These are phyloP conservation scores for Dioscorea cayenensis DNA, from an alignment of 116 monocot species.

Conservation along the genomic window DNA sequence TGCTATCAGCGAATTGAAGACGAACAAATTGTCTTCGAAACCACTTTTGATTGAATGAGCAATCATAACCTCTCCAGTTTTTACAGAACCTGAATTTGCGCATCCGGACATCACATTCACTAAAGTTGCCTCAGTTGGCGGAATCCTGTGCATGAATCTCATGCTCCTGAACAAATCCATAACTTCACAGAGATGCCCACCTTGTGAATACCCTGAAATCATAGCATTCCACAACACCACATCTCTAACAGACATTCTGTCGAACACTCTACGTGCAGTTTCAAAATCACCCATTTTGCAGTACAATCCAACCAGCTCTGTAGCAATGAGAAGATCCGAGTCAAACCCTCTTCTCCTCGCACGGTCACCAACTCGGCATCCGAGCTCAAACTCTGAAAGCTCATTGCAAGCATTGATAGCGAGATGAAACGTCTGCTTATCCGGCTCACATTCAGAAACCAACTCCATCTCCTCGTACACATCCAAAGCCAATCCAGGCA, in stretches of 20 bases:
- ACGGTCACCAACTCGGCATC: slow-evolving; percentile 15
- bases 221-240: slow-evolving; percentile 57
- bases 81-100: slow-evolving; percentile 10
- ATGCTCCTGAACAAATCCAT: slow-evolving; percentile 45
- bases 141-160: slow-evolving; percentile 25
- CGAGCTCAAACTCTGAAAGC: slow-evolving; percentile 35
- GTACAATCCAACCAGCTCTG: slow-evolving; percentile 41
- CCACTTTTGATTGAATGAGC: slow-evolving; percentile 33
- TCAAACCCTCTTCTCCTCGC: slow-evolving; percentile 24
- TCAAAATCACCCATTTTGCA: slow-evolving; percentile 28
- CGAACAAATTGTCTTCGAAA: slow-evolving; percentile 22
- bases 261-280: slow-evolving; percentile 46
- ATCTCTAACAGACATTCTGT: slow-evolving; percentile 38
- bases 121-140: slow-evolving; percentile 40
- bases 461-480: slow-evolving; percentile 31
- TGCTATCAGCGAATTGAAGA: slow-evolving; percentile 53
- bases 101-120: slow-evolving; percentile 47
- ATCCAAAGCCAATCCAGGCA: slow-evolving; percentile 24
- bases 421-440: slow-evolving; percentile 50
- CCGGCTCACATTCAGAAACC: slow-evolving; percentile 26
- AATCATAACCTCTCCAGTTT: slow-evolving; percentile 27
- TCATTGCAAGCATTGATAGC: slow-evolving; percentile 43
- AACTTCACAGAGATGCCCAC: slow-evolving; percentile 29
- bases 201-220: slow-evolving; percentile 42
- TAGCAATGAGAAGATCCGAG: slow-evolving; percentile 46